Evolutionary conservation across 768 basidiomycete genomes (phyloP).

Genomic region (Suillus bovinus): DNA sequence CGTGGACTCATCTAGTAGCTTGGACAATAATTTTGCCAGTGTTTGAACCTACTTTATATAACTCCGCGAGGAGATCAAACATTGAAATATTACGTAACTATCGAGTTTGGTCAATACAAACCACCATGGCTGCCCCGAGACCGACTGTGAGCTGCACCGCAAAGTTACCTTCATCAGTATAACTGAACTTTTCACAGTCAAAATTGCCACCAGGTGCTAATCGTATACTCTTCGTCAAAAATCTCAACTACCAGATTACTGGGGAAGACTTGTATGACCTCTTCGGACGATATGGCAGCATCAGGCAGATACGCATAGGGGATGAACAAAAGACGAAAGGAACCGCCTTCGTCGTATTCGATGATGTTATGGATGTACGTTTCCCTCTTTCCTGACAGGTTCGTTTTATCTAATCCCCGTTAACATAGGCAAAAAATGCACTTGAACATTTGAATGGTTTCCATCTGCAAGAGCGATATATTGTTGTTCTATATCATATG

Average conservation of each 20-base stretch:
- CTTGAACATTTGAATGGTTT: slow-evolving; percentile 97
- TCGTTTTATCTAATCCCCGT: slow-evolving; percentile 17
- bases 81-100: slow-evolving; percentile 6
- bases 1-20: too few species aligned
- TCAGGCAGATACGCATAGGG: slow-evolving; percentile 93
- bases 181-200: slow-evolving; percentile 44
- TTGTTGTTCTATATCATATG: slow-evolving; percentile 98
- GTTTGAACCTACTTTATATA: too few species aligned
- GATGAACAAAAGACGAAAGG: slow-evolving; percentile 91
- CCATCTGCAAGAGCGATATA: slow-evolving; percentile 97
- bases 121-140: slow-evolving; percentile 63
- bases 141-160: slow-evolving; percentile 51
- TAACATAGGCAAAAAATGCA: slow-evolving; percentile 85
- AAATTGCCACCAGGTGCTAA: slow-evolving; percentile 93
- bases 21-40: too few species aligned
- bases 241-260: slow-evolving; percentile 88
- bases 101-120: slow-evolving; percentile 4
- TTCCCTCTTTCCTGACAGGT: background rate
- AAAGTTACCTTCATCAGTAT: background rate
- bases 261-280: slow-evolving; percentile 96
- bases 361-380: slow-evolving; percentile 93
- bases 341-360: slow-evolving; percentile 95
- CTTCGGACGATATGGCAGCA: slow-evolving; percentile 95
- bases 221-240: slow-evolving; percentile 91
- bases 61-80: too few species aligned